A percentile compares a stretch with the other conserved stretches of the same genome.
These are phyloP conservation scores for Danielia reshetovae DNA, from an alignment of 805 yeast genomes.

Conservation along the genomic window DNA sequence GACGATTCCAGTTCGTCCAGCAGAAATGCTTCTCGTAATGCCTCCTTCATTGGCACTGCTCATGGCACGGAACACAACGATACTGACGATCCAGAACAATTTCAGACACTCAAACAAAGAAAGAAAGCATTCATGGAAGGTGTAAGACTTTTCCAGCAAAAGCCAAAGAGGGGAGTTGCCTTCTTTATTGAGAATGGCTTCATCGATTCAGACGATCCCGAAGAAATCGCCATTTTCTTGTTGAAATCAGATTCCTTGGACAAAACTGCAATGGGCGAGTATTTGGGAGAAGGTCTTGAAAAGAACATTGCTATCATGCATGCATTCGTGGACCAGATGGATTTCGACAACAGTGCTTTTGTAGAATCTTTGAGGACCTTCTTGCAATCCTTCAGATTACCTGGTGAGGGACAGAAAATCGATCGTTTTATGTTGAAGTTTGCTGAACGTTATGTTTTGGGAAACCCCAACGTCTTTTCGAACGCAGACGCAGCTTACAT, in stretches of 20 bases:
- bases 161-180: conserved; percentile 77
- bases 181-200: conserved; percentile 61
- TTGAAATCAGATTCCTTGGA: conserved; percentile 72
- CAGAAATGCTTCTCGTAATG: conserved; percentile 25
- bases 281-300: conserved; percentile 83
- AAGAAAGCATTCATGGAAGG: conserved; percentile 81
- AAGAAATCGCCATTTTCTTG: conserved; percentile 70
- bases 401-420: conserved; percentile 98
- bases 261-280: conserved; percentile 84
- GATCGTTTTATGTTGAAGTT: conserved; percentile 96
- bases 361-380: conserved; percentile 83
- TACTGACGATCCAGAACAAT: conserved; percentile 73
- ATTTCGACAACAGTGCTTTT: conserved; percentile 63
- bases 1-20: conserved; percentile 24
- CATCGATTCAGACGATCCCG: conserved; percentile 56
- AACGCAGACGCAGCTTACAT: conserved; percentile 94
- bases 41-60: conserved; percentile 19
- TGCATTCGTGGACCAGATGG: conserved; percentile 85
- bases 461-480: conserved; percentile 83
- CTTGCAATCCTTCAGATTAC: conserved; percentile 85
- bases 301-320: conserved; percentile 82
- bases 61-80: conserved; percentile 27
- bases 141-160: conserved; percentile 72
- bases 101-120: conserved; percentile 77
- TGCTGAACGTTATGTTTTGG: conserved; percentile 86